A percentile compares a stretch with the other conserved stretches of the same genome.
These are phyloP conservation scores for Malbranchea zuffiana DNA, from an alignment of 2,329 filamentous ascomycete species.

Conservation along the genomic window DNA sequence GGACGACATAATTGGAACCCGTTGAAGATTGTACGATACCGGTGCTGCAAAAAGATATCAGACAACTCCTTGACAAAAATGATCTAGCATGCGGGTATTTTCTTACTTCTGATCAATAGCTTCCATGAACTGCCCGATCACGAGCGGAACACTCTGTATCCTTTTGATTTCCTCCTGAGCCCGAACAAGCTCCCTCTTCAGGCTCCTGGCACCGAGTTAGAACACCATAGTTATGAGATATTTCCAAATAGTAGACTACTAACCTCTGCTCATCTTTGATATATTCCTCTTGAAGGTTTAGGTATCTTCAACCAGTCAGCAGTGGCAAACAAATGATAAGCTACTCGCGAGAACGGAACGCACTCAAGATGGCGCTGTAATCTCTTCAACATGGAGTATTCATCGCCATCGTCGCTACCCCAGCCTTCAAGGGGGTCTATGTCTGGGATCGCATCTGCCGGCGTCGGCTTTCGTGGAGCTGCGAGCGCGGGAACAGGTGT, in stretches of 20 bases:
- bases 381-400: conserved; percentile 93
- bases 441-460: conserved; percentile 69
- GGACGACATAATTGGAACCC: conserved; percentile 96
- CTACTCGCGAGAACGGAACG: conserved; percentile 21
- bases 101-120: conserved; percentile 93
- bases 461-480: conserved; percentile 62
- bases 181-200: conserved; percentile 93
- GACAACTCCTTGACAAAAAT: background rate
- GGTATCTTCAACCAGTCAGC: conserved; percentile 51
- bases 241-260: background rate
- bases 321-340: conserved; percentile 2
- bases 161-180: conserved; percentile 99
- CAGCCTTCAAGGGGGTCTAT: conserved; percentile 83
- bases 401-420: conserved; percentile 69
- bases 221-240: conserved; percentile 6
- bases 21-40: conserved; percentile 98
- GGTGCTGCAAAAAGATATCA: conserved; percentile 49
- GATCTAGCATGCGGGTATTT: background rate
- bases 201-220: conserved; percentile 49
- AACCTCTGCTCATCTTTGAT: conserved; percentile 99
- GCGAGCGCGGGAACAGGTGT: conserved; percentile 54
- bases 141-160: conserved; percentile 93
- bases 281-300: conserved; percentile 97
- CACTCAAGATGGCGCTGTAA: conserved; percentile 93
- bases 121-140: conserved; percentile 99